Conservation (phyloP, 345 rosid species). For the Populus simonii region DNA sequence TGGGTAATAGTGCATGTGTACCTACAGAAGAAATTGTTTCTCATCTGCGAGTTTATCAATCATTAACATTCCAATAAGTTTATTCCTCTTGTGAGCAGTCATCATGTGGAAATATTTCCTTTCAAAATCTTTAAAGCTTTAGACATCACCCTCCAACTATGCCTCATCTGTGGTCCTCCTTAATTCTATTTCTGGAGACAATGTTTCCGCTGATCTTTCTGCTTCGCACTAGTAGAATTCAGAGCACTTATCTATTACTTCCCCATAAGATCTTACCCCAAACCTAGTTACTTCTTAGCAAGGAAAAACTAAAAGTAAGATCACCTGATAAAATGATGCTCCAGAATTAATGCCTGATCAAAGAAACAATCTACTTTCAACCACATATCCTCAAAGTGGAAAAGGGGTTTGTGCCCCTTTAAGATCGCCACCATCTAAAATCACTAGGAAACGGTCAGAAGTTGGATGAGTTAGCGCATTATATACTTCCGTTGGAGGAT, state of each 20-base stretch:
- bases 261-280: not conserved
- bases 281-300: not conserved
- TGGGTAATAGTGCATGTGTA: not conserved
- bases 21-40: not conserved
- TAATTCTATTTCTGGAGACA: not conserved
- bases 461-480: not conserved
- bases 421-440: not conserved
- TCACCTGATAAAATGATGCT: not conserved
- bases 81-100: not conserved
- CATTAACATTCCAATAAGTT: not conserved
- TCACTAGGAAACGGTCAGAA: not conserved
- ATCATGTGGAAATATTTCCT: not conserved
- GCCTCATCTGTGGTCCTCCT: not conserved
- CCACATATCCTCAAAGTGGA: not conserved
- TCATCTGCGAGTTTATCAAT: not conserved
- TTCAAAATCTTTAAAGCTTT: not conserved
- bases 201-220: not conserved
- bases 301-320: not conserved
- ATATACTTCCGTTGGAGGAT: not conserved
- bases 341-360: not conserved
- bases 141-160: not conserved
- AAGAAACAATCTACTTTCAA: not conserved
- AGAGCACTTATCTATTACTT: not conserved
- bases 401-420: not conserved
- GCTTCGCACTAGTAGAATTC: not conserved